Conservation (phyloP, 768 basidiomycete genomes). For the Amanita molliuscula region DNA sequence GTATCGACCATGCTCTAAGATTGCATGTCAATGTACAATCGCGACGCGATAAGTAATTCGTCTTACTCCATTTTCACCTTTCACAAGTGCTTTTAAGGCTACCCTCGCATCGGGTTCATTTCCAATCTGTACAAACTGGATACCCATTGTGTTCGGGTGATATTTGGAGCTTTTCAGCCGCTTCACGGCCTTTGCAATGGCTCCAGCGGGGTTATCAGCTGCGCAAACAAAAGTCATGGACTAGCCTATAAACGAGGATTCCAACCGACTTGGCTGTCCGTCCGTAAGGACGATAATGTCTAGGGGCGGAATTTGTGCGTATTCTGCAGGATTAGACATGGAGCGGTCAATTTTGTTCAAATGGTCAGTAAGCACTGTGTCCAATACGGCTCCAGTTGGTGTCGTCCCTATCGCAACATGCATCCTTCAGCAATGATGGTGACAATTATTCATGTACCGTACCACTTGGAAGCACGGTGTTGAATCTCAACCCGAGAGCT, state of each 20-base stretch:
- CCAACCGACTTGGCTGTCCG: slow-evolving; percentile 17
- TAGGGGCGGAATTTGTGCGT: slow-evolving; percentile 17
- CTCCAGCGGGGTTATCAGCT: slow-evolving; percentile 1
- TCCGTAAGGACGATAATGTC: slow-evolving; percentile 25
- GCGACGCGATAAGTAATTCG: not conserved
- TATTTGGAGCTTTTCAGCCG: slow-evolving; percentile 15
- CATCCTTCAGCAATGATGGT: not conserved
- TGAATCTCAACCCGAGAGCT: slow-evolving; percentile 12
- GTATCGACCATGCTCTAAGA: slow-evolving; percentile 22
- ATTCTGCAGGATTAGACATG: not conserved
- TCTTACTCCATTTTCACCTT: slow-evolving; percentile 17
- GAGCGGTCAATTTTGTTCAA: slow-evolving; percentile 12
- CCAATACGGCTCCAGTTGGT: slow-evolving; percentile 19
- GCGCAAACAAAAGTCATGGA: not conserved
- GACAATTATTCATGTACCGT: not conserved
- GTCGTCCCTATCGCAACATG: slow-evolving; percentile 13
- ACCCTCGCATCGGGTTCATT: slow-evolving; percentile 12
- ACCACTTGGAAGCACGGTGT: slow-evolving; percentile 12
- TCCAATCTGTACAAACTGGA: slow-evolving; percentile 25
- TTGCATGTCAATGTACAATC: not conserved
- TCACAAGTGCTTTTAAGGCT: slow-evolving; percentile 16
- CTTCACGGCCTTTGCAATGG: slow-evolving; percentile 15
- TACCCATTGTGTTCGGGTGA: slow-evolving; percentile 22
- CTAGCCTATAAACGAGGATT: not conserved
- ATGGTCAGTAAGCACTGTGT: slow-evolving; percentile 9